phyloP scores from a whole-genome alignment of 345 rosid genomes.

The Salix udensis region DNA sequence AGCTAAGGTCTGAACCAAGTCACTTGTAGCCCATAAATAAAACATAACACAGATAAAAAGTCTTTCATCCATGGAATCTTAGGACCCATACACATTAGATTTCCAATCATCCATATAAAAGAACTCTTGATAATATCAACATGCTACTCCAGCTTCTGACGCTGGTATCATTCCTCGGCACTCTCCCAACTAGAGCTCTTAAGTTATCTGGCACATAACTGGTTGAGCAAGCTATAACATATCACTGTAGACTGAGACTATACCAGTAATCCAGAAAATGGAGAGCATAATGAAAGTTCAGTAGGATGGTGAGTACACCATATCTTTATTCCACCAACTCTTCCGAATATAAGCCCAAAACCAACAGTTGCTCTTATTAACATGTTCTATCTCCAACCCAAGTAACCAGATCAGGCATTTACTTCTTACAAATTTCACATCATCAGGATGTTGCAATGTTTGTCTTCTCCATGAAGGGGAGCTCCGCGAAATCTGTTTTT shows the following conservation, averaged over 20 bases:
- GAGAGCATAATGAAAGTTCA: constrained; percentile 19
- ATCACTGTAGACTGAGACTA: constrained; percentile 9
- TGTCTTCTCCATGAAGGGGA: constrained; percentile 26
- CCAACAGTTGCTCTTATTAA: constrained; percentile 32
- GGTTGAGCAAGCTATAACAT: constrained; percentile 6
- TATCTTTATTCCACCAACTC: constrained; percentile 31
- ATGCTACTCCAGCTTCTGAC: constrained; percentile 19
- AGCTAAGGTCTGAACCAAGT: too few species aligned
- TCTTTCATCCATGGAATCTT: background rate
- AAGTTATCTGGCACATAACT: constrained; percentile 18
- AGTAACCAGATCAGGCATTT: constrained; percentile 41
- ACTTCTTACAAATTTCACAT: constrained; percentile 33
- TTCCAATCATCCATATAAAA: constrained; percentile 17
- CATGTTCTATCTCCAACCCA: constrained; percentile 40
- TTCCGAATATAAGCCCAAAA: constrained; percentile 26
- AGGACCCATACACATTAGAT: constrained; percentile 7
- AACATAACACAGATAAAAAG: background rate
- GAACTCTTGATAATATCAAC: background rate
- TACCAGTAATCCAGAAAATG: constrained; percentile 26
- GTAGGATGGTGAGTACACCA: constrained; percentile 25
- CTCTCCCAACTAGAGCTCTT: constrained; percentile 16
- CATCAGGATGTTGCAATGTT: constrained; percentile 26
- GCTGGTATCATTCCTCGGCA: constrained; percentile 8
- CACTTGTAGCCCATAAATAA: background rate
- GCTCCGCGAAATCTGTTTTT: constrained; percentile 35